Percentiles rank a stretch among this genome's conserved stretches.
Conservation (phyloP, 331 rosid species). For the Spiraea crenata region DNA sequence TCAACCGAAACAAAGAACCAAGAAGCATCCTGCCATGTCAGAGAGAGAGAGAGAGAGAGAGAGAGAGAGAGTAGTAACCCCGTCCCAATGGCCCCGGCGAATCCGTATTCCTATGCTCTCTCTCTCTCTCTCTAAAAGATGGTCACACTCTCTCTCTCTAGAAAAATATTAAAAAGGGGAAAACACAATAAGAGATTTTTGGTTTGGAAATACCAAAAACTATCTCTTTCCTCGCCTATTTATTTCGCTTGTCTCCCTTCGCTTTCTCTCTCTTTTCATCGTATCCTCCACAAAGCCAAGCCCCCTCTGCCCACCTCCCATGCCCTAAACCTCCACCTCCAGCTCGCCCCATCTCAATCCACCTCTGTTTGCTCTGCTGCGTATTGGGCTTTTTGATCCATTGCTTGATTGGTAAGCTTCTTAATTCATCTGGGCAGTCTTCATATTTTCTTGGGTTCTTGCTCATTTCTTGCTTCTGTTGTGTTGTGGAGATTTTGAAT, state of each 20-base stretch:
- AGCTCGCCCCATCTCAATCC: conserved; percentile 19
- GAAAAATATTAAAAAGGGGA: neutral
- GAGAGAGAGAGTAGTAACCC: too few relatives aligned
- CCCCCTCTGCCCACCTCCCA: conserved; percentile 22
- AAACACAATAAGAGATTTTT: neutral
- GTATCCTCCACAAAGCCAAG: conserved; percentile 39
- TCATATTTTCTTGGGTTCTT: conserved; percentile 12
- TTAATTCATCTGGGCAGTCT: conserved; percentile 34
- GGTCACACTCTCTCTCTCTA: conserved; percentile 41
- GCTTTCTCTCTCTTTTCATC: conserved; percentile 49
- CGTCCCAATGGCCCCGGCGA: conserved; percentile 95
- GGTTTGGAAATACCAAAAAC: conserved; percentile 25
- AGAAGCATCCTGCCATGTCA: conserved; percentile 74
- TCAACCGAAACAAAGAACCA: neutral
- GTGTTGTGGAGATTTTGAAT: conserved; percentile 26
- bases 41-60: conserved; percentile 39
- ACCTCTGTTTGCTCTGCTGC: conserved; percentile 34
- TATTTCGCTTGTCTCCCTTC: conserved; percentile 67
- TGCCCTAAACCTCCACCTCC: conserved; percentile 63
- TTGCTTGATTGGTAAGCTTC: conserved; percentile 47
- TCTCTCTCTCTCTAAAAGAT: conserved; percentile 45
- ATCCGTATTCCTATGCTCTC: conserved; percentile 66
- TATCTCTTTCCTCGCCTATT: conserved; percentile 52
- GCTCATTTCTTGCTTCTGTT: conserved; percentile 26
- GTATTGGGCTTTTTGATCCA: conserved; percentile 48